Evolutionary conservation across 2,329 filamentous ascomycete species (phyloP), one percentile per base, ranked within the genome.

Genomic region (Aspergillus piperis): DNA sequence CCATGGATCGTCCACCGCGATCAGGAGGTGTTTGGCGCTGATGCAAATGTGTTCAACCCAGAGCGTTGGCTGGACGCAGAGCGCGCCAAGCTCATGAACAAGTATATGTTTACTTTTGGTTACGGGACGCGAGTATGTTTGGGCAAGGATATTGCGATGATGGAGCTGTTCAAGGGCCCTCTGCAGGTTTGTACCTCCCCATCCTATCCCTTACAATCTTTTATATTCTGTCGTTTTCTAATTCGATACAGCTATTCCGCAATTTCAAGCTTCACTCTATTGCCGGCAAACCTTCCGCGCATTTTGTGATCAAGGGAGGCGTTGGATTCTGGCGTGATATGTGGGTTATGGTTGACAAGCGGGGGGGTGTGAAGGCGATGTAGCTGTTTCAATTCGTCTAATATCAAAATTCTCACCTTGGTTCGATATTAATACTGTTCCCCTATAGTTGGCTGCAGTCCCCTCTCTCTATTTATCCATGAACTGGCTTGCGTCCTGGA

Each of bases 111-210:
- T 68, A 73, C 72, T 0, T 85, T 84, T 59, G 82, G 82, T 0
- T 82, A 82, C 69, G 83, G 83, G 0, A 67, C 80, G 0, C 71
- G 80, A 10, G 72, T 78, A 11, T 84, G 82, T 58, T 64, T 84
- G 47, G 82, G 83, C 0, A 78, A 76, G 60, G 77, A 82, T 47
- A 81, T 85, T 60, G 82, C 81, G 1, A 75, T 80, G 66, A 82
- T 84, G 80, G 82, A 84, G 71, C 64, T 84, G 54, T 83, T 77
- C 68, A 84, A 85, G 73, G 71, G 68, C 6, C 72, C 72, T 8
- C 57, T 74, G 42, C 71, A 72, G 70, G 72, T 73, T 61, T 61
- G 63, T 27, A 8, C 25, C 25, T 27, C 54, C 25, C 8, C 13
- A 2, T 11, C 8, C 2, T 19, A 55, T 30, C 6, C 6, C 19